Base-by-base conservation (phyloP, 2,329 filamentous ascomycete species). In the Dothideomycetes sp. region DNA sequence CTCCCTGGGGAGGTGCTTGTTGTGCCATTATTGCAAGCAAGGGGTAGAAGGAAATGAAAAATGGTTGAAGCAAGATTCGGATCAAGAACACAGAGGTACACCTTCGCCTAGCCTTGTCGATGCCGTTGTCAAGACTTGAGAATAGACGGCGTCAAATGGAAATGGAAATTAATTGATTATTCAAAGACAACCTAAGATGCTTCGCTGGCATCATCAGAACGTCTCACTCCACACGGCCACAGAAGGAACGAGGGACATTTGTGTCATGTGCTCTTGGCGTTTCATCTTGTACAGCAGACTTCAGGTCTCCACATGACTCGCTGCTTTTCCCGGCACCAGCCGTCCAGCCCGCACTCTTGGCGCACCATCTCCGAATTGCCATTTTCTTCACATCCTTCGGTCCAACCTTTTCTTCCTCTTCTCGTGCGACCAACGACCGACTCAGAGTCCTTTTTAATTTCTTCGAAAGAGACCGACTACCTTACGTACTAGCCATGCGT, bases 401-500 rank as follows among this genome's bases (percentile, higher is more conserved):
- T 4, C 15, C 24, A 10, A 5, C 14, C 12, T 36, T n/a, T 17
- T 27, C 33, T 19, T 14, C 34, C 30, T 19, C 22, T 37, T 15
- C 15, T 34, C 34, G 31, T 37, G 39, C 39, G 39, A 41, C 39
- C 34, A 36, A 33, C 33, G 32, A 40, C 41, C 5, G 34, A 36
- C 19, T 31, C 17, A 27, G 34, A 30, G 19, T 19, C 34, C 30
- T 18, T 33, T 41, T 41, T 19, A 12, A 41, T 15, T 41, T 37
- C 34, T 33, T 33, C 59, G 62, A 63, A 63, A 68, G 65, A 71
- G 73, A 75, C 69, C 63, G 75, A 79, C 75, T 62, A 79, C 75
- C 75, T 79, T 74, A 69, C 72, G 68, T 68, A 74, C 69, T 77
- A 74, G 75, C 75, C 75, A 79, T 78, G 73, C 73, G 75, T 79